Evolutionary conservation across 2,329 filamentous ascomycete species (phyloP), one percentile per base, ranked within the genome.

Genomic region (Exutisphaerella laricina): DNA sequence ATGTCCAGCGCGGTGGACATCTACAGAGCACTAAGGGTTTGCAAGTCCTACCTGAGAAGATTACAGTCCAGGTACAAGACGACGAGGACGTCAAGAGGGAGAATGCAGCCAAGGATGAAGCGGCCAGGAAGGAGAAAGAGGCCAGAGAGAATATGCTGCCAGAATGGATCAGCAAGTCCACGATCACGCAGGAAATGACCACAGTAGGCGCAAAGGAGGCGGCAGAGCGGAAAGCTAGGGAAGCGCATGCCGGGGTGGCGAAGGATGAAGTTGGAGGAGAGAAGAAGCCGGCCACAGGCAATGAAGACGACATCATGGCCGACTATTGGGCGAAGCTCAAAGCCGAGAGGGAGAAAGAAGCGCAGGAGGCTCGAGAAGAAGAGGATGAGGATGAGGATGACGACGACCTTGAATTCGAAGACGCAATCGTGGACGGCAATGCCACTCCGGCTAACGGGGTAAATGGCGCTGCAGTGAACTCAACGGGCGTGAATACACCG

Each of bases 251-350:
- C 18, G 51, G 70, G 32, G 58, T 62, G 14, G 64, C 69, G 46
- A 69, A 71, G 20, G 67, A 70, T 1, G 70, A 75, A 18, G 68
- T 72, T 18, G 63, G 62, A 30, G 63, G 67, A 5, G 59, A 70
- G 33, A 59, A 57, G 49, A 61, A 61, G 46, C 49, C 49, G 13
- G 46, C 44, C 10, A 45, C 47, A 13, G 50, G 36, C n/a, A 75
- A 72, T 17, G 17, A 23, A 5, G 71, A 79, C 46, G 70, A 73
- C 21, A 70, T 75, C 30, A 75, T 88, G 49, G 80, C 82, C 43
- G 78, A 79, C 41, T 79, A 84, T 43, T 88, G 85, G 60, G 77
- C 77, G 26, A 76, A 75, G 45, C 70, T 88, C 13, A 80, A 80
- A 54, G 75, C 73, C 4, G 78, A 80, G 49, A 75, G 82, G 61